A percentile compares a stretch with the other conserved stretches of the same genome.
Evolutionary conservation across 139 green algal species (phyloP).

Genomic region (Pycnococcus provasolii): DNA sequence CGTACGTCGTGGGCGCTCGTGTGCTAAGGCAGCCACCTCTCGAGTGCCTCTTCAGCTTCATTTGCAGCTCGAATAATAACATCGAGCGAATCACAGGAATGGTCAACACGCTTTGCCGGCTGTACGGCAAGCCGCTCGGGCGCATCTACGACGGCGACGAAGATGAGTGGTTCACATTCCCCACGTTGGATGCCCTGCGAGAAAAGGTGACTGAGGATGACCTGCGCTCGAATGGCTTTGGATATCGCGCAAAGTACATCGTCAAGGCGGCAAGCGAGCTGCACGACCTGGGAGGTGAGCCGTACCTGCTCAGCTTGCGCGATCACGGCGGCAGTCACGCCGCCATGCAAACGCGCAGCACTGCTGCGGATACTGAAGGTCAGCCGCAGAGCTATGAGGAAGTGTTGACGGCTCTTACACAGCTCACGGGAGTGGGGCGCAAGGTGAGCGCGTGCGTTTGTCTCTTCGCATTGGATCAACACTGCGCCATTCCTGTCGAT

Average conservation of each 20-base stretch:
- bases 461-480: constrained; percentile 90
- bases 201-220: constrained; percentile 55
- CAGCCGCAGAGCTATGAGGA: constrained; percentile 41
- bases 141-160: neutral
- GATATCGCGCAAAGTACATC: constrained; percentile 80
- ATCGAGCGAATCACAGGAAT: constrained; percentile 83
- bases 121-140: constrained; percentile 57
- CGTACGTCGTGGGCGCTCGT: constrained; percentile 48
- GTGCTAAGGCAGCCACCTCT: constrained; percentile 83
- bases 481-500: constrained; percentile 80
- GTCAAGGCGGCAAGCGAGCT: constrained; percentile 47
- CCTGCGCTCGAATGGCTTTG: constrained; percentile 69
- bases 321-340: constrained; percentile 5
- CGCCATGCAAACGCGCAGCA: too few relatives aligned
- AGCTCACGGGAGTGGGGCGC: constrained; percentile 77
- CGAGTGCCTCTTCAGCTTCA: constrained; percentile 89
- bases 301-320: constrained; percentile 54
- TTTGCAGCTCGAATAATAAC: constrained; percentile 95
- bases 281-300: constrained; percentile 36
- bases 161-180: constrained; percentile 55
- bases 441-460: constrained; percentile 57
- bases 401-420: constrained; percentile 49
- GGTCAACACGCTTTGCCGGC: constrained; percentile 67
- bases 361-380: too few relatives aligned
- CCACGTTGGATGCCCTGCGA: constrained; percentile 68